Base-by-base conservation (phyloP, 441 rosid genomes). In the Hypseocharis bilobata region DNA sequence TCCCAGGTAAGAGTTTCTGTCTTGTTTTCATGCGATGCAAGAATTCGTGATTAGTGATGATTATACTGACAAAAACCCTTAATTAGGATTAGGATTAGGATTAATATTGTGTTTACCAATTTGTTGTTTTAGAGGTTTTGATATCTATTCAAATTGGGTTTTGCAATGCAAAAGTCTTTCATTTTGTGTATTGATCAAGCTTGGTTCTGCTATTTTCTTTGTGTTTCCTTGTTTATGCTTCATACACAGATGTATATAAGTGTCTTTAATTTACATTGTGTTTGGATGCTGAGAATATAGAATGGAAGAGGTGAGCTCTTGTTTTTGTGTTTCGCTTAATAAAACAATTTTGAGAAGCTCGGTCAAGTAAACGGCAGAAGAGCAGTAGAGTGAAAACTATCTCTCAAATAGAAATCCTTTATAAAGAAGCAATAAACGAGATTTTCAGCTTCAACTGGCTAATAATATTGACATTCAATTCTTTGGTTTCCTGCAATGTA, bases 1-100 rank as follows among this genome's bases (percentile, higher is more conserved):
- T 64, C 84, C 10, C 67, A 74, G 34, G 86, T 86, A 74, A 77
- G 81, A 8, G 16, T 17, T 7, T 38, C 14, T 51, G 25, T 60
- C 68, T 71, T 5, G 5, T 2, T 60, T 28, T 36, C 7, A 16
- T 58, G 62, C 34, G 14, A 58, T 27, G 16, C 40, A 27, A 8
- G 17, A 6, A 4, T 16, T 34, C 54, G 16, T 64, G 3, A 51
- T n/a, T 57, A 0, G 34, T 25, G 3, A n/a, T 16, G 47, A 14
- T 22, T 29, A 3, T 40, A 4, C 45, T 10, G 0, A 4, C 23
- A 47, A 4, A 54, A 54, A 23, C 59, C 30, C 57, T 54, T 7
- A 49, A 17, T 49, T 49, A 20, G 26, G 55, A 6, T 57, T 26
- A 14, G 25, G n/a, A 27, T 13, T 55, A 55, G 25, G n/a, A 27